Evolutionary conservation across 2,329 filamentous ascomycete species (phyloP).

Genomic region (Penicillium griseofulvum): DNA sequence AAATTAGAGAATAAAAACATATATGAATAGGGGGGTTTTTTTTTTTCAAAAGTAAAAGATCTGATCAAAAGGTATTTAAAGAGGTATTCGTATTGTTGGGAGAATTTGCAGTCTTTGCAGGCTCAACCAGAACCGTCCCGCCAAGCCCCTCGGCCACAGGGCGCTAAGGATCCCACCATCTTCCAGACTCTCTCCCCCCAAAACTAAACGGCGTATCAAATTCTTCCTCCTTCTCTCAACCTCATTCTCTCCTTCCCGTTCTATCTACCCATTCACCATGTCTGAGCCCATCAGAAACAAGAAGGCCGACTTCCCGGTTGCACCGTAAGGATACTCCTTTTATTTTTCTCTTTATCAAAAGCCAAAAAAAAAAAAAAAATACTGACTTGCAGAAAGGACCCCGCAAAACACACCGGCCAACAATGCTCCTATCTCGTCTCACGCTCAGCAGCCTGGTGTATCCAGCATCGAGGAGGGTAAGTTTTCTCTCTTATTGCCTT

Average conservation of each 20-base stretch:
- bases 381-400: conserved; percentile 60
- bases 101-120: conserved; percentile 20
- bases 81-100: conserved; percentile 28
- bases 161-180: conserved; percentile 44
- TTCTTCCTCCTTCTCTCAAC: conserved; percentile 32
- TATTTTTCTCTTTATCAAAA: conserved; percentile 14
- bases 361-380: conserved; percentile 20
- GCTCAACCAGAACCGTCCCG: conserved; percentile 30
- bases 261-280: conserved; percentile 51
- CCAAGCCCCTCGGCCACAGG: conserved; percentile 42
- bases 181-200: conserved; percentile 29
- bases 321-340: conserved; percentile 55
- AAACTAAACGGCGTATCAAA: conserved; percentile 40
- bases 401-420: conserved; percentile 96
- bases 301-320: conserved; percentile 60
- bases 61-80: not conserved
- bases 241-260: conserved; percentile 7
- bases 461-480: conserved; percentile 96
- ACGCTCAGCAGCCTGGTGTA: conserved; percentile 91
- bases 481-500: conserved; percentile 31
- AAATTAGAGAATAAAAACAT: not conserved
- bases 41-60: not conserved
- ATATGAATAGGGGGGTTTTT: not conserved
- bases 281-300: conserved; percentile 68
- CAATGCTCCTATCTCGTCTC: conserved; percentile 95